Percentiles rank a stretch among this genome's conserved stretches.
Evolutionary conservation across 1,284 basidiomycete species (phyloP).

Genomic region (Chalciporus sp.): DNA sequence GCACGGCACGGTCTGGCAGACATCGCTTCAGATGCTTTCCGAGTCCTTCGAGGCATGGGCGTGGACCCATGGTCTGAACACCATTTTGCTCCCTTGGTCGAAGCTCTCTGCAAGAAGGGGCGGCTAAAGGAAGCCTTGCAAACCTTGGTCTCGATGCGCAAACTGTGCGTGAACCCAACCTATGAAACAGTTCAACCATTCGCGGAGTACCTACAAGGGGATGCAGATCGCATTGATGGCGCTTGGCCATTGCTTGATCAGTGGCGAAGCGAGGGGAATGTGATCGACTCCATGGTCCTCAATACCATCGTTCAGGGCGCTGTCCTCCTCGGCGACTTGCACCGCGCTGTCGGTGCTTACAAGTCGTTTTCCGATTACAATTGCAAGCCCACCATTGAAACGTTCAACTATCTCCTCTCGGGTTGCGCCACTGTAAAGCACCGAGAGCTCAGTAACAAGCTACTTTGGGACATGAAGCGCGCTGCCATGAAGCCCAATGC

Average conservation of each 20-base stretch:
- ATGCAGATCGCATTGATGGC: slow-evolving; percentile 60
- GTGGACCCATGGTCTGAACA: slow-evolving; percentile 58
- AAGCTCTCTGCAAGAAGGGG: slow-evolving; percentile 56
- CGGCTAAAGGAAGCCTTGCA: slow-evolving; percentile 62
- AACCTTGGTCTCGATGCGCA: slow-evolving; percentile 57
- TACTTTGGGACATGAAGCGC: slow-evolving; percentile 64
- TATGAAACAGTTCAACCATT: slow-evolving; percentile 55
- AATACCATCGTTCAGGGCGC: slow-evolving; percentile 72
- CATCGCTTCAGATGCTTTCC: slow-evolving; percentile 68
- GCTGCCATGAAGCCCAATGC: slow-evolving; percentile 54
- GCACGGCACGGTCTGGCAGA: slow-evolving; percentile 69
- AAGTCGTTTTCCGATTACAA: slow-evolving; percentile 59
- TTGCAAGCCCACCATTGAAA: slow-evolving; percentile 60
- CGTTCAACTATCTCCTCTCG: slow-evolving; percentile 70
- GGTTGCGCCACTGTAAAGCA: slow-evolving; percentile 61
- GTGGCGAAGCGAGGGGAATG: slow-evolving; percentile 52
- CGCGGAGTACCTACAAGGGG: slow-evolving; percentile 47
- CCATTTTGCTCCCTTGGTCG: slow-evolving; percentile 71
- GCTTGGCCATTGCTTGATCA: slow-evolving; percentile 69
- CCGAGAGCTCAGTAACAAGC: slow-evolving; percentile 60
- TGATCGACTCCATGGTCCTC: slow-evolving; percentile 59
- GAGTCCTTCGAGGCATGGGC: slow-evolving; percentile 49
- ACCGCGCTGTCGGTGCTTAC: slow-evolving; percentile 79
- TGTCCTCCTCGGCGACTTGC: slow-evolving; percentile 64
- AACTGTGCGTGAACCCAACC: slow-evolving; percentile 46